Conservation (phyloP, 2,329 filamentous ascomycete genomes). For the Botryotinia convoluta region DNA sequence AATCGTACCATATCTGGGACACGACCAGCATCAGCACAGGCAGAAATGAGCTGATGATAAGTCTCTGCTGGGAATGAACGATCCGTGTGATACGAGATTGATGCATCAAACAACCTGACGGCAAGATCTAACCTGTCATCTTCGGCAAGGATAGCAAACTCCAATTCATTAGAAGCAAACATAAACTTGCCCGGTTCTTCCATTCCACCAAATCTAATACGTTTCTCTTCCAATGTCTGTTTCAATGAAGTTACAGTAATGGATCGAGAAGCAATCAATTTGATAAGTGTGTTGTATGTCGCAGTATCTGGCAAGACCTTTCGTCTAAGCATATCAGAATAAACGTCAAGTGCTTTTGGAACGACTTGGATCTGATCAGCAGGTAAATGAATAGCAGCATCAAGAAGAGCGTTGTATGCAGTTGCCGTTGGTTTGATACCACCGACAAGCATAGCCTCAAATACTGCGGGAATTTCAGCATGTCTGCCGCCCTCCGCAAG, state of each 20-base stretch:
- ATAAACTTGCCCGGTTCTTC: slow-evolving; percentile 83
- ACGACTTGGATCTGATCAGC: slow-evolving; percentile 78
- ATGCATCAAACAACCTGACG: slow-evolving; percentile 79
- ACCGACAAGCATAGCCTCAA: slow-evolving; percentile 83
- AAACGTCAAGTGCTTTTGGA: slow-evolving; percentile 89
- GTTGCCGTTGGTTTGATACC: slow-evolving; percentile 76
- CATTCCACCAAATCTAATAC: slow-evolving; percentile 80
- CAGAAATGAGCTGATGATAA: slow-evolving; percentile 80
- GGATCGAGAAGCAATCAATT: slow-evolving; percentile 75
- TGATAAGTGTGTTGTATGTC: slow-evolving; percentile 86
- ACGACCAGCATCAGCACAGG: slow-evolving; percentile 78
- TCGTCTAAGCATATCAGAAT: slow-evolving; percentile 91
- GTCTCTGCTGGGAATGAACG: slow-evolving; percentile 73
- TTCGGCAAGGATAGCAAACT: slow-evolving; percentile 80
- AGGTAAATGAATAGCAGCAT: slow-evolving; percentile 80
- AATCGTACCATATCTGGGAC: slow-evolving; percentile 87
- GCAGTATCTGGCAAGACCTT: slow-evolving; percentile 76
- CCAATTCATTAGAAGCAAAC: slow-evolving; percentile 82
- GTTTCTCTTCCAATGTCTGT: slow-evolving; percentile 73
- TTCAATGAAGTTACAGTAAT: slow-evolving; percentile 74
- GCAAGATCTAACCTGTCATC: slow-evolving; percentile 85
- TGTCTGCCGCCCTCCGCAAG: slow-evolving; percentile 71
- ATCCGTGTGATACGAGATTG: slow-evolving; percentile 56
- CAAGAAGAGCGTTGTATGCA: slow-evolving; percentile 89
- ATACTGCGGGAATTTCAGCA: slow-evolving; percentile 84